These are phyloP conservation scores for Linnemannia exigua DNA, from an alignment of 192 early-diverging fungal genomes.

Conservation along the genomic window DNA sequence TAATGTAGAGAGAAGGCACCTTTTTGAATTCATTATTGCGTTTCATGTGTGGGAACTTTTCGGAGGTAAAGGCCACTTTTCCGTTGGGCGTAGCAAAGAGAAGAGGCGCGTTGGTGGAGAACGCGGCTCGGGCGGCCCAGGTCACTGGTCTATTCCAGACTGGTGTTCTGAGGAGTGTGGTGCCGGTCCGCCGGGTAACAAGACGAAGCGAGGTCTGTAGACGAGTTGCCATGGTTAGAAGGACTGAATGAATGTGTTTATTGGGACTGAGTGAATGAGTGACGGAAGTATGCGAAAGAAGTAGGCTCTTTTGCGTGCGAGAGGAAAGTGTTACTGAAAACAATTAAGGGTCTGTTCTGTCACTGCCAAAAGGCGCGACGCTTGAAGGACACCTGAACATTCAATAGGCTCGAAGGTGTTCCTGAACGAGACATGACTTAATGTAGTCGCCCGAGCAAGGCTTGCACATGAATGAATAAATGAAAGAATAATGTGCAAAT, in stretches of 20 bases:
- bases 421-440: not conserved
- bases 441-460: not conserved
- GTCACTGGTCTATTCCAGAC: not conserved
- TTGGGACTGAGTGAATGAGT: not conserved
- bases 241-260: not conserved
- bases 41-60: conserved; percentile 58
- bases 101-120: conserved; percentile 16
- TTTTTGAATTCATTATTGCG: conserved; percentile 59
- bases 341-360: not conserved
- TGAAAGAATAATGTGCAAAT: too few species aligned
- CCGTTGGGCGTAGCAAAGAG: conserved; percentile 6
- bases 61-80: conserved; percentile 49
- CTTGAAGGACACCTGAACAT: too few species aligned
- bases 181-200: not conserved
- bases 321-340: not conserved
- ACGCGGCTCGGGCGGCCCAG: not conserved
- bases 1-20: conserved; percentile 25
- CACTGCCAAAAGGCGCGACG: not conserved
- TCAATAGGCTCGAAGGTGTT: not conserved
- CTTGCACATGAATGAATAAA: too few species aligned
- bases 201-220: conserved; percentile 3
- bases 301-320: not conserved
- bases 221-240: conserved; percentile 16
- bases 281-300: not conserved
- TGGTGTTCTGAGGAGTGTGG: not conserved